Percentiles rank a stretch among this genome's conserved stretches.
phyloP scores from a whole-genome alignment of 78 protist genomes.

The Anaeramoeba flamelloides region DNA sequence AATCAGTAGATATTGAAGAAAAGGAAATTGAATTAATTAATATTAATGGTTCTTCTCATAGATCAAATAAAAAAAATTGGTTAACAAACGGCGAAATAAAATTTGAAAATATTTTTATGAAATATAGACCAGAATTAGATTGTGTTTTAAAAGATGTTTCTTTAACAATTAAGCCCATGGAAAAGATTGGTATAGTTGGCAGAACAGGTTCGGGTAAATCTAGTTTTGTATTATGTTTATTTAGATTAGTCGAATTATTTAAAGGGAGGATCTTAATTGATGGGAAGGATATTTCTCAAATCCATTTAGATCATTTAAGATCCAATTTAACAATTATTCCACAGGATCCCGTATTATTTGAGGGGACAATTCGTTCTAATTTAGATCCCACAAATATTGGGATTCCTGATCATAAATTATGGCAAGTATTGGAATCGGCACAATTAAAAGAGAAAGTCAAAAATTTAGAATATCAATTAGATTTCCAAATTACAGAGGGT shows the following conservation, averaged over 20 bases:
- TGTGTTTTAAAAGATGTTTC: background rate
- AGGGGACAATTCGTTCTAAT: background rate
- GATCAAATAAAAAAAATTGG: background rate
- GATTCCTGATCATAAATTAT: slow-evolving; percentile 13
- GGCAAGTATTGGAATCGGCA: background rate
- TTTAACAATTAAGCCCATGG: background rate
- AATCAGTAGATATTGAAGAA: too few species aligned
- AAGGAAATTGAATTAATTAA: too few species aligned
- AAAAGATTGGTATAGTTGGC: background rate
- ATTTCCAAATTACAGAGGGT: slow-evolving; percentile 1
- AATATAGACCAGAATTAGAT: background rate
- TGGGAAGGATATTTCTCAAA: background rate
- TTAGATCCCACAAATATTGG: background rate
- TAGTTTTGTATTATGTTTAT: background rate
- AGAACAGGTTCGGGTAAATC: too few species aligned
- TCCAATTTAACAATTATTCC: background rate
- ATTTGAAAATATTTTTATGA: background rate
- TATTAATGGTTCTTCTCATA: too few species aligned
- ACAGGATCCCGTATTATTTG: background rate
- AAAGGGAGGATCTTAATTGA: background rate
- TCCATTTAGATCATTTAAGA: background rate
- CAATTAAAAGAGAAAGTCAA: background rate
- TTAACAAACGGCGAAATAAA: background rate
- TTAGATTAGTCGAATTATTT: background rate
- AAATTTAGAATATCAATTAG: background rate